Evolutionary conservation across 352 stramenopile genomes (phyloP).

Genomic region (Pythium insidiosum): DNA sequence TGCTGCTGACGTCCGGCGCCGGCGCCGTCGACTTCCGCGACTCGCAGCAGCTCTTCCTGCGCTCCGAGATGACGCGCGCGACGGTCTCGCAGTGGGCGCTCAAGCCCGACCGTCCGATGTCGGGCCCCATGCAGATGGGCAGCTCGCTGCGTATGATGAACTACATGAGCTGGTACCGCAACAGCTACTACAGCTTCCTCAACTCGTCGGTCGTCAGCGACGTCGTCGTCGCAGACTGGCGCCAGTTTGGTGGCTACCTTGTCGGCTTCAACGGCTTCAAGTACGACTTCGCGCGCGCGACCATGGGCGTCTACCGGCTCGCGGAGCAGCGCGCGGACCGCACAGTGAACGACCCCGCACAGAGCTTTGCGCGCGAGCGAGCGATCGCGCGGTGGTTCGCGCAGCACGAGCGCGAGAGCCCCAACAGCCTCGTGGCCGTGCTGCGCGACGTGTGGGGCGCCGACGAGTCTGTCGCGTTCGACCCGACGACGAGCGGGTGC

Average conservation of each 20-base stretch:
- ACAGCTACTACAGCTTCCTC: constrained; percentile 25
- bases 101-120: constrained; percentile 21
- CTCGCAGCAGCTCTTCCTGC: neutral
- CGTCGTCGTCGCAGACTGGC: too few species aligned
- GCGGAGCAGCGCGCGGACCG: constrained; percentile 10
- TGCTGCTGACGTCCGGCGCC: neutral
- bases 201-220: too few species aligned
- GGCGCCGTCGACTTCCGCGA: neutral
- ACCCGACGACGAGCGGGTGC: too few species aligned
- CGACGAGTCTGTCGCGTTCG: too few species aligned
- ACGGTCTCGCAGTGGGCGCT: constrained; percentile 1
- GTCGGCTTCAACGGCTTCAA: constrained; percentile 29
- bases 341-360: neutral
- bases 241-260: constrained; percentile 18
- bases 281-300: constrained; percentile 22
- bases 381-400: constrained; percentile 22
- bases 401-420: constrained; percentile 15
- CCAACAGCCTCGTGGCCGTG: too few species aligned
- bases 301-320: constrained; percentile 24
- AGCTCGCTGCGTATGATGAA: constrained; percentile 22
- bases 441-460: too few species aligned
- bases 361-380: constrained; percentile 25
- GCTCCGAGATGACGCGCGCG: constrained; percentile 10
- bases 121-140: constrained; percentile 9
- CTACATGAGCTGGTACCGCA: constrained; percentile 20